These are phyloP conservation scores for Saccharomycopsis babjevae DNA, from an alignment of 805 yeast species.

Conservation along the genomic window DNA sequence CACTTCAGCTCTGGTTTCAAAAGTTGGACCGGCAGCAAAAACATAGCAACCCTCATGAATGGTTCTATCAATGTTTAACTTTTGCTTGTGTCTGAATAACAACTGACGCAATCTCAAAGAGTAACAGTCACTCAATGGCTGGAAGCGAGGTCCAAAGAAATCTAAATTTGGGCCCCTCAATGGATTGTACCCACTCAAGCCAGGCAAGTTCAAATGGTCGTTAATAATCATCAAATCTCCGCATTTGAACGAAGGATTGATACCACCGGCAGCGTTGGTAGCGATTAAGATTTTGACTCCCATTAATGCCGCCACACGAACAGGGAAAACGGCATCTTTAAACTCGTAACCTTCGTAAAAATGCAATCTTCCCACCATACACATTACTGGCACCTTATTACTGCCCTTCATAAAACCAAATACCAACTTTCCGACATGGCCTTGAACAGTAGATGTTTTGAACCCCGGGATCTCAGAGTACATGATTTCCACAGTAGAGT, in stretches of 20 bases:
- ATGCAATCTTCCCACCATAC: constrained; percentile 92
- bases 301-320: constrained; percentile 60
- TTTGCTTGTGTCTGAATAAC: constrained; percentile 45
- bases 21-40: constrained; percentile 88
- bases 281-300: constrained; percentile 58
- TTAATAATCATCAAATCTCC: constrained; percentile 87
- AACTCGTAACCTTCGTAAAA: constrained; percentile 88
- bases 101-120: constrained; percentile 58
- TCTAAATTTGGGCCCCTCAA: constrained; percentile 79
- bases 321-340: constrained; percentile 73
- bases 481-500: constrained; percentile 35
- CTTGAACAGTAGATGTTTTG: constrained; percentile 71
- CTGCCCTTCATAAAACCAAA: constrained; percentile 61
- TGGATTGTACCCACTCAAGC: constrained; percentile 81
- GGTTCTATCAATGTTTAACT: constrained; percentile 39
- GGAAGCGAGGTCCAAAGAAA: constrained; percentile 75
- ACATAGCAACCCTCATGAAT: constrained; percentile 83
- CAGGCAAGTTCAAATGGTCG: constrained; percentile 88
- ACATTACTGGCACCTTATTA: constrained; percentile 66
- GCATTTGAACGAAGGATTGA: constrained; percentile 52
- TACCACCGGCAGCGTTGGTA: constrained; percentile 96
- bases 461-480: constrained; percentile 75
- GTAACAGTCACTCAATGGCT: constrained; percentile 84
- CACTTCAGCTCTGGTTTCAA: constrained; percentile 89
- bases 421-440: constrained; percentile 76